phyloP scores from a whole-genome alignment of 495 filamentous ascomycete species.

The Hypomontagnella submonticulosa region DNA sequence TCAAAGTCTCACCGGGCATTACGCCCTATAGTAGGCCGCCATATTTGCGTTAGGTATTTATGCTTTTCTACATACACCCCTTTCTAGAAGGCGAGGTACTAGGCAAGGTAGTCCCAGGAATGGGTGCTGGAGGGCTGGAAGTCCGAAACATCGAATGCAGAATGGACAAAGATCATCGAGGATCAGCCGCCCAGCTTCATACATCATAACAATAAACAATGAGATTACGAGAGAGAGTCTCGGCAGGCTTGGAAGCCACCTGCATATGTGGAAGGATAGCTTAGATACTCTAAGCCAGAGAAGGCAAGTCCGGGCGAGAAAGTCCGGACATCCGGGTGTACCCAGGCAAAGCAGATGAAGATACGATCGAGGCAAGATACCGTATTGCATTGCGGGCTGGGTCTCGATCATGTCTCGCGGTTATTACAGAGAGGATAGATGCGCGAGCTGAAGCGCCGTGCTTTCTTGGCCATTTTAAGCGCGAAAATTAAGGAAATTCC shows the following conservation, averaged over 20 bases:
- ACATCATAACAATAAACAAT: conserved; percentile 8
- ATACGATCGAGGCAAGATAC: conserved; percentile 7
- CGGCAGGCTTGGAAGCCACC: conserved; percentile 25
- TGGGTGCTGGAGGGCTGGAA: conserved; percentile 3
- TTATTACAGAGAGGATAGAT: not conserved
- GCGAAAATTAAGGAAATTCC: not conserved
- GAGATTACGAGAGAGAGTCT: conserved; percentile 9
- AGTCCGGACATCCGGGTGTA: conserved; percentile 25
- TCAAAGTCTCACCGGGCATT: conserved; percentile 39
- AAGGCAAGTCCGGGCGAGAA: conserved; percentile 20
- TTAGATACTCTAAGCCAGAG: not conserved
- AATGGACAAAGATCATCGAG: conserved; percentile 6
- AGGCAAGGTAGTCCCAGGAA: conserved; percentile 23
- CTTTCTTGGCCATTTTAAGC: not conserved
- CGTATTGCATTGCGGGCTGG: conserved; percentile 2
- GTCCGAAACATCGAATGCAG: conserved; percentile 32
- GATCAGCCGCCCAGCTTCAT: conserved; percentile 1
- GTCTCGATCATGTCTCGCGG: not conserved
- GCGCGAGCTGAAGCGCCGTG: not conserved
- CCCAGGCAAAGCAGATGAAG: conserved; percentile 5
- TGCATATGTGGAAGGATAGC: conserved; percentile 18
- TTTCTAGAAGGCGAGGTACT: conserved; percentile 28
- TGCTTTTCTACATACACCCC: conserved; percentile 31
- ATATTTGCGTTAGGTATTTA: conserved; percentile 22
- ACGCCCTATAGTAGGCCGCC: conserved; percentile 17